Conservation (phyloP, 2,329 filamentous ascomycete genomes). For the Calonectria henricotiae region DNA sequence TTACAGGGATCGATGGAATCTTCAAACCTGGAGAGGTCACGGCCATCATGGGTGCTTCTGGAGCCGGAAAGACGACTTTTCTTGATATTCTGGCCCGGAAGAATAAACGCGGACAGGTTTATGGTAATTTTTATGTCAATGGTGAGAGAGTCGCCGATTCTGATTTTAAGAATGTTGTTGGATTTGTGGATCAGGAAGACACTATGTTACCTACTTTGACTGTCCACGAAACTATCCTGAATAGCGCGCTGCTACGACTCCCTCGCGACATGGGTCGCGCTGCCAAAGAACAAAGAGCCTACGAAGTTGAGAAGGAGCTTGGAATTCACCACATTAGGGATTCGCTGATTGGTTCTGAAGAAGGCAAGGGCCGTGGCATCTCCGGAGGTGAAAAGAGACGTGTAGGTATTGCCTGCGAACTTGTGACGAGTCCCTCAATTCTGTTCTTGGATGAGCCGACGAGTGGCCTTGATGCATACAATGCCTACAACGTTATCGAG, state of each 20-base stretch:
- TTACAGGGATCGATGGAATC: constrained; percentile 85
- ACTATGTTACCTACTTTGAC: constrained; percentile 96
- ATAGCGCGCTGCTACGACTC: constrained; percentile 91
- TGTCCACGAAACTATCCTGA: constrained; percentile 97
- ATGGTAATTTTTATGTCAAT: constrained; percentile 92
- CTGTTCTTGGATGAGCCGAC: constrained; percentile 98
- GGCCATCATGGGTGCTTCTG: constrained; percentile 98
- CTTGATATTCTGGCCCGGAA: constrained; percentile 96
- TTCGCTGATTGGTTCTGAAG: constrained; percentile 95
- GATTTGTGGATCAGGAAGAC: constrained; percentile 98
- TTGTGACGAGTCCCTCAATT: constrained; percentile 97
- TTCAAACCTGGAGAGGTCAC: constrained; percentile 97
- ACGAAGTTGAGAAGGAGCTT: constrained; percentile 95
- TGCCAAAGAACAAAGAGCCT: constrained; percentile 92
- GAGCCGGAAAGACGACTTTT: constrained; percentile 97
- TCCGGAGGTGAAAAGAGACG: constrained; percentile 97
- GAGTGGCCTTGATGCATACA: constrained; percentile 95
- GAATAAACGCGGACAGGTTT: constrained; percentile 88
- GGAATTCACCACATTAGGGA: constrained; percentile 96
- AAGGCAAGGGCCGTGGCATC: constrained; percentile 93
- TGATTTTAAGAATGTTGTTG: constrained; percentile 92
- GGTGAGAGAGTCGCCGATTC: constrained; percentile 89
- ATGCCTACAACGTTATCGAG: constrained; percentile 98
- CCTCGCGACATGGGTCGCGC: constrained; percentile 90
- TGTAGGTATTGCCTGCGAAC: constrained; percentile 96